Evolutionary conservation across 140 eudicot species (phyloP), one percentile per base, ranked within the genome.

Genomic region (Cichorium intybus): DNA sequence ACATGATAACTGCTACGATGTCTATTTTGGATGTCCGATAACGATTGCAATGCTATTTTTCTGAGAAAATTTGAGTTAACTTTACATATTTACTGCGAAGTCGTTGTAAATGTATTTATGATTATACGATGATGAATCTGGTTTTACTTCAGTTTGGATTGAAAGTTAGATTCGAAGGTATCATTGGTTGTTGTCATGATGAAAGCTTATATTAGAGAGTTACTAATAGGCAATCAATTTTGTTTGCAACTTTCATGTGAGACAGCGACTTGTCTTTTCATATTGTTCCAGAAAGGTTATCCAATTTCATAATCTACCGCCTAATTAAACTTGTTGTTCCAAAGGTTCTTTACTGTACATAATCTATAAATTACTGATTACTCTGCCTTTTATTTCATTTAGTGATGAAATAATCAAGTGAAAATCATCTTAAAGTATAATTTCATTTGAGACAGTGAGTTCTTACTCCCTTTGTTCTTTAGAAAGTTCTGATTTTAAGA

Each of bases 21-120:
- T 69, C 10, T 69, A 10, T 50, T 28, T 57, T 28, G 22, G 37
- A 59, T 70, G 61, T 59, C 26, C 35, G 6, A 48, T 70, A n/a
- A 7, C 22, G 35, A 59, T 59, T 47, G 54, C 17, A 48, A 16
- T 70, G 60, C 49, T 70, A 9, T 1, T 21, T 26, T 31, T 26
- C 54, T 54, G 55, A 26, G 57, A 18, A 56, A 12, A 0, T 27
- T 18, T 27, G 17, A 26, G 58, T 23, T 31, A 41, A 28, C 11
- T 14, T 57, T 18, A 48, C 50, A 15, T 58, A 60, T 60, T 48
- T 48, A 68, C 21, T 9, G 41, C 41, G n/a, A 33, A 22, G 49
- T 57, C 0, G 18, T 33, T 48, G 41, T 59, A 5, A 27, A 20
- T 16, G 22, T 11, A 10, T 58, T 31, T 29, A 16, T 21, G 48